A percentile compares a stretch with the other conserved stretches of the same genome.
Evolutionary conservation across 345 rosid species (phyloP).

Genomic region (Pugionium dolabratum): DNA sequence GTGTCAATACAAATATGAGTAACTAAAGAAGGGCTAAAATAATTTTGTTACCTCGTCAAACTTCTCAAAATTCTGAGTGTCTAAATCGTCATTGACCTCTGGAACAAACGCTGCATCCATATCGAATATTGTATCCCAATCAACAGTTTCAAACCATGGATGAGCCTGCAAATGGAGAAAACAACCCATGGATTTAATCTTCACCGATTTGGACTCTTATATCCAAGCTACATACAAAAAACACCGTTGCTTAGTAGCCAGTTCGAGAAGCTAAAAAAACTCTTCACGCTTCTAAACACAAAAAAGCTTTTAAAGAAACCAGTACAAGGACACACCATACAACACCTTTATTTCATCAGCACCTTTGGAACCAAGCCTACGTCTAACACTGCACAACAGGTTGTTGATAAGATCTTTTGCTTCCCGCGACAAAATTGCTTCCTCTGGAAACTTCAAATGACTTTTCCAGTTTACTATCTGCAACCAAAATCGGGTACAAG

Average conservation of each 20-base stretch:
- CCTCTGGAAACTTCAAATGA: conserved; percentile 96
- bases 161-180: conserved; percentile 62
- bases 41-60: conserved; percentile 70
- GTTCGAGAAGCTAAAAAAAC: neutral
- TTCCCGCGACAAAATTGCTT: conserved; percentile 74
- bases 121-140: conserved; percentile 81
- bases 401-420: conserved; percentile 81
- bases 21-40: no score
- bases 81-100: conserved; percentile 88
- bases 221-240: neutral
- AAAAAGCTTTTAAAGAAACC: neutral
- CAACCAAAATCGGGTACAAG: conserved; percentile 23
- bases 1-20: conserved; percentile 7
- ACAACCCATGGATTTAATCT: conserved; percentile 5
- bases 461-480: conserved; percentile 97
- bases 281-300: conserved; percentile 4
- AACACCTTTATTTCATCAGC: conserved; percentile 95
- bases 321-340: conserved; percentile 54
- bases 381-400: conserved; percentile 81
- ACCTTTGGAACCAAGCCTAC: conserved; percentile 86
- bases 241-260: neutral
- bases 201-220: neutral
- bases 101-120: conserved; percentile 97
- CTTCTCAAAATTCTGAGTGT: conserved; percentile 95
- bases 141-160: conserved; percentile 72